A percentile compares a stretch with the other conserved stretches of the same genome.
phyloP scores from a whole-genome alignment of 2,329 filamentous ascomycete genomes.

The Ophiocordyceps camponoti-leonardi region DNA sequence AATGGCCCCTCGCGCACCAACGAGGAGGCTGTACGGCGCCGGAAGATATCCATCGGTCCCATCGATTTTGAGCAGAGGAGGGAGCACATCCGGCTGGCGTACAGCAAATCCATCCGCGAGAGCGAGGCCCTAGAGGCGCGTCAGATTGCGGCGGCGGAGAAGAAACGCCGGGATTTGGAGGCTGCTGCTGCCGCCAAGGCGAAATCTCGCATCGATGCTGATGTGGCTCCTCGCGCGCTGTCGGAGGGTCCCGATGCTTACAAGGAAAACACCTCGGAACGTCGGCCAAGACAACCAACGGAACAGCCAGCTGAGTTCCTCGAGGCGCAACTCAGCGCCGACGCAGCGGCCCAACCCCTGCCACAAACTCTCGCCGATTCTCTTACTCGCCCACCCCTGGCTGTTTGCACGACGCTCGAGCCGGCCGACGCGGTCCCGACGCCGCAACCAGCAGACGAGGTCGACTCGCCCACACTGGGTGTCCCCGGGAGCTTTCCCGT shows the following conservation, averaged over 20 bases:
- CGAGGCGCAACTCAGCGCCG: not conserved
- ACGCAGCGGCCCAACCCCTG: not conserved
- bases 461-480: conserved; percentile 49
- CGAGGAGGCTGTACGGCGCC: conserved; percentile 22
- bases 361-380: not conserved
- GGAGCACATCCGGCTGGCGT: conserved; percentile 68
- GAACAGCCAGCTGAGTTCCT: not conserved
- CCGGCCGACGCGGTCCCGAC: conserved; percentile 1
- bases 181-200: conserved; percentile 24
- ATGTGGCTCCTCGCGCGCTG: not conserved
- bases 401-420: conserved; percentile 3
- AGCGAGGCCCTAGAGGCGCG: conserved; percentile 43
- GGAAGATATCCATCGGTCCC: conserved; percentile 47
- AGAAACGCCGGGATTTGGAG: conserved; percentile 30
- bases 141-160: conserved; percentile 35
- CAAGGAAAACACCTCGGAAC: not conserved
- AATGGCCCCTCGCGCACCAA: conserved; percentile 15
- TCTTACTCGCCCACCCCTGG: not conserved
- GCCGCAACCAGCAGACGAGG: conserved; percentile 3
- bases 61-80: conserved; percentile 75
- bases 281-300: not conserved
- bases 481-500: conserved; percentile 46
- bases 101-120: conserved; percentile 68
- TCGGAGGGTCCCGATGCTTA: conserved; percentile 1
- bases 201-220: conserved; percentile 12